These are phyloP conservation scores for Fraxinus baroniana DNA, from an alignment of 305 asterid species.

Conservation along the genomic window DNA sequence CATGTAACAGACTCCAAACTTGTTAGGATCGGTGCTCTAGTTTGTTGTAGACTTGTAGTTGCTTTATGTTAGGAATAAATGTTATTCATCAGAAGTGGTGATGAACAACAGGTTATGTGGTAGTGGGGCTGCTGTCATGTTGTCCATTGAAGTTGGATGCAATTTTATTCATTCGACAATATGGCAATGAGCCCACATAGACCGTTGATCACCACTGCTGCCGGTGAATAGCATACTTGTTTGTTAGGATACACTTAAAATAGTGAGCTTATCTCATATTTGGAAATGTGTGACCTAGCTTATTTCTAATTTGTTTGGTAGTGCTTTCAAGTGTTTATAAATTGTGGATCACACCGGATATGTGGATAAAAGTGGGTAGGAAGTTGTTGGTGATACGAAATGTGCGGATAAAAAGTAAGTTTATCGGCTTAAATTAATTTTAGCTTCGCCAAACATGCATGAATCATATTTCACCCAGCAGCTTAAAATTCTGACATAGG, in stretches of 20 bases:
- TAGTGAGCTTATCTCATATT: background rate
- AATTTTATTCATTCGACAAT: background rate
- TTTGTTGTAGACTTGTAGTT: constrained; percentile 10
- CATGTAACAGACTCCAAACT: background rate
- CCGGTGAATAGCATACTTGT: background rate
- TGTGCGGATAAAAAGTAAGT: background rate
- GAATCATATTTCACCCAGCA: background rate
- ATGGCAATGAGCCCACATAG: background rate
- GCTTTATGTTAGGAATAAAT: background rate
- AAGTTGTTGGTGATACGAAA: background rate
- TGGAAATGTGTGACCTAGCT: background rate
- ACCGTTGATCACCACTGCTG: background rate
- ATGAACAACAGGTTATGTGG: background rate
- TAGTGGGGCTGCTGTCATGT: background rate
- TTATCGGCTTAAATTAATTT: too few relatives aligned
- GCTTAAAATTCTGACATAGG: background rate
- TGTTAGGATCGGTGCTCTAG: background rate
- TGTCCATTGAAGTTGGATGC: background rate
- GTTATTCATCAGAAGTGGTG: background rate
- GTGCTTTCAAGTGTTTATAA: background rate
- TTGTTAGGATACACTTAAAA: background rate
- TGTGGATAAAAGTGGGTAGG: background rate
- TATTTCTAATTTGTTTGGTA: background rate
- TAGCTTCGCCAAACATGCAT: background rate
- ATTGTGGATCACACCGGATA: background rate